phyloP scores from a whole-genome alignment of 768 basidiomycete genomes.

The Punctularia strigosozonata region DNA sequence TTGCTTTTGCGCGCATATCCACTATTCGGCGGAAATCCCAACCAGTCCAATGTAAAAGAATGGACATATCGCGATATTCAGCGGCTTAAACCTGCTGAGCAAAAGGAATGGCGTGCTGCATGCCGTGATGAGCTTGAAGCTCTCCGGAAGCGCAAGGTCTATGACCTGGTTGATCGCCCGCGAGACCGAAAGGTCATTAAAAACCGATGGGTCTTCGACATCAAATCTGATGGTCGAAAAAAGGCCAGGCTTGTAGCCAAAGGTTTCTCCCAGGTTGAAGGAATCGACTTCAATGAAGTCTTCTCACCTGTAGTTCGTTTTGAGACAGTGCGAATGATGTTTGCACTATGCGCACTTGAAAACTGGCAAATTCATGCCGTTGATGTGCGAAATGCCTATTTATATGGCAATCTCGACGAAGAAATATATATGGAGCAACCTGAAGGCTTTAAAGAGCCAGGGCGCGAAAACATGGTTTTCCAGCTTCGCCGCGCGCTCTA shows the following conservation, averaged over 20 bases:
- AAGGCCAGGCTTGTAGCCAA: constrained; percentile 24
- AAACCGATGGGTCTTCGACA: constrained; percentile 14
- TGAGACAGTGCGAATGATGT: constrained; percentile 12
- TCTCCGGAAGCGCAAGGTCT: too few species aligned
- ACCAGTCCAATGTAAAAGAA: too few species aligned
- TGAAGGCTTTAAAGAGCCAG: constrained; percentile 9
- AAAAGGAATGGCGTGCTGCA: too few species aligned
- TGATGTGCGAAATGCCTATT: constrained; percentile 13
- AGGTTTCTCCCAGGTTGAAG: constrained; percentile 20
- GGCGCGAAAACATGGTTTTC: constrained; percentile 11
- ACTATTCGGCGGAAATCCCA: too few species aligned
- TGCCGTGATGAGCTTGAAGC: too few species aligned
- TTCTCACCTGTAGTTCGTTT: constrained; percentile 19
- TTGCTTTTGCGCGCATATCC: too few species aligned
- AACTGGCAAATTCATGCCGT: constrained; percentile 14
- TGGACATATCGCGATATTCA: too few species aligned
- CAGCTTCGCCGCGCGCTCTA: constrained; percentile 19
- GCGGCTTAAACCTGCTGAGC: too few species aligned
- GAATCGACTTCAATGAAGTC: constrained; percentile 15
- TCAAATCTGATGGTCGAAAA: constrained; percentile 13
- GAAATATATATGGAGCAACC: constrained; percentile 18
- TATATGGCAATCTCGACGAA: constrained; percentile 10
- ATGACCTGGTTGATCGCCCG: not conserved
- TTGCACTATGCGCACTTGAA: constrained; percentile 14
- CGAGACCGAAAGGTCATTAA: constrained; percentile 10